Percentiles rank a stretch among this genome's conserved stretches.
Evolutionary conservation across 2,329 filamentous ascomycete genomes (phyloP).

Genomic region (Trichoderma cornu-damae): DNA sequence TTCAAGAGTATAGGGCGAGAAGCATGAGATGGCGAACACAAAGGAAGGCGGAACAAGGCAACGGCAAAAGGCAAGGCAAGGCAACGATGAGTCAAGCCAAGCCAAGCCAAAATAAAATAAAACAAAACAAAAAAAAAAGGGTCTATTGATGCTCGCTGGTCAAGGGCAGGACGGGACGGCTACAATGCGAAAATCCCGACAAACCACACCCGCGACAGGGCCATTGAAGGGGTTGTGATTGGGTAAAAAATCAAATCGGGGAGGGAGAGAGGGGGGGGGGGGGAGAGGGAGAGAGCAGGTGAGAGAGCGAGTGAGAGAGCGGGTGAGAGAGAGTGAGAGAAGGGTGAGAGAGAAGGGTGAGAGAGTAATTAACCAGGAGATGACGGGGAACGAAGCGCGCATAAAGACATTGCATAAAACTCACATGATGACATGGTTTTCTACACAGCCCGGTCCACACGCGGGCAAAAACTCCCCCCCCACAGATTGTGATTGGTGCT

Average conservation of each 20-base stretch:
- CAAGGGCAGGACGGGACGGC: neutral
- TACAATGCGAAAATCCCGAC: constrained; percentile 3
- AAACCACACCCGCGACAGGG: neutral
- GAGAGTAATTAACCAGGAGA: constrained; percentile 7
- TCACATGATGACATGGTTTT: constrained; percentile 10
- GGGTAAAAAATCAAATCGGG: neutral
- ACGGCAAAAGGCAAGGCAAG: neutral
- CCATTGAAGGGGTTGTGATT: constrained; percentile 6
- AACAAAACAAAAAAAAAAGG: neutral
- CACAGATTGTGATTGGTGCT: constrained; percentile 5
- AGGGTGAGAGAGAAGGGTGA: neutral
- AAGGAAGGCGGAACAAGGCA: neutral
- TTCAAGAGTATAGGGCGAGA: constrained; percentile 4
- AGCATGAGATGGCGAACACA: constrained; percentile 12
- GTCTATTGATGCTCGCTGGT: constrained; percentile 2
- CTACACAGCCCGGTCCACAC: constrained; percentile 10
- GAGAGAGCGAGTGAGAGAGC: neutral
- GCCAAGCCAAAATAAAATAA: neutral
- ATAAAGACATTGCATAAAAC: constrained; percentile 10
- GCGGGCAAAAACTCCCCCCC: constrained; percentile 1
- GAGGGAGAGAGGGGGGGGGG: neutral
- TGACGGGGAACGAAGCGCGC: neutral
- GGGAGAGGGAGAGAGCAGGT: neutral
- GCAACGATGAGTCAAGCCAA: neutral
- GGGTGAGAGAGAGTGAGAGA: neutral